These are phyloP conservation scores for Fusarium papillatum DNA, from an alignment of 2,329 filamentous ascomycete species.

Conservation along the genomic window DNA sequence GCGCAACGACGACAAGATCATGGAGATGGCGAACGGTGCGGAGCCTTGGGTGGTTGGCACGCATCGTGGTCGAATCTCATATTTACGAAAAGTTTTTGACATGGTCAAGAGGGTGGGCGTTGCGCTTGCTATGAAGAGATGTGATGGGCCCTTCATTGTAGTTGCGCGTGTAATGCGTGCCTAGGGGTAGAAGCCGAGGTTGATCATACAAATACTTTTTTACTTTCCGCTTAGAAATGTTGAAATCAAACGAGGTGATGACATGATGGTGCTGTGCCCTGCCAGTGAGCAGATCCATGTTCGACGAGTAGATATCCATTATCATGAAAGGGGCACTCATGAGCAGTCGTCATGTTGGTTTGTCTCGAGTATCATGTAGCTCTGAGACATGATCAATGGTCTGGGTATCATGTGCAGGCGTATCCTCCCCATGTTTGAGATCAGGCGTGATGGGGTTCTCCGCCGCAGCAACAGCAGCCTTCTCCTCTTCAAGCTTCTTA, in stretches of 20 bases:
- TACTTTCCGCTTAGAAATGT: constrained; percentile 54
- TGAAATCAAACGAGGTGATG: constrained; percentile 47
- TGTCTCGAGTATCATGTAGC: not conserved
- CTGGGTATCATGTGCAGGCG: not conserved
- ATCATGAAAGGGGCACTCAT: not conserved
- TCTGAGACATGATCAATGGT: not conserved
- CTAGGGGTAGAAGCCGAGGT: constrained; percentile 67
- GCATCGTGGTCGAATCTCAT: constrained; percentile 65
- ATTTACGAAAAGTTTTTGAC: constrained; percentile 70
- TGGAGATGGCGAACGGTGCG: constrained; percentile 60
- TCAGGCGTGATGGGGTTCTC: not conserved
- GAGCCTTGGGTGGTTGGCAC: constrained; percentile 60
- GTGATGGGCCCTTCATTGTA: constrained; percentile 64
- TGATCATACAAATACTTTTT: constrained; percentile 70
- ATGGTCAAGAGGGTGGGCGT: constrained; percentile 66
- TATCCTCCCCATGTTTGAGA: not conserved
- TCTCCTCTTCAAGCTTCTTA: constrained; percentile 68
- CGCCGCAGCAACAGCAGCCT: constrained; percentile 39
- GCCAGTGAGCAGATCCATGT: not conserved
- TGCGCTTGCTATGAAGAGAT: constrained; percentile 62
- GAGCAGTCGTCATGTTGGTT: not conserved
- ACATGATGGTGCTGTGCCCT: constrained; percentile 16
- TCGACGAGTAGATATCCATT: not conserved
- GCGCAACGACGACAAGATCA: constrained; percentile 56
- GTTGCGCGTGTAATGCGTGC: constrained; percentile 63